phyloP scores from a whole-genome alignment of 768 basidiomycete genomes.

The Lentinula aciculospora region DNA sequence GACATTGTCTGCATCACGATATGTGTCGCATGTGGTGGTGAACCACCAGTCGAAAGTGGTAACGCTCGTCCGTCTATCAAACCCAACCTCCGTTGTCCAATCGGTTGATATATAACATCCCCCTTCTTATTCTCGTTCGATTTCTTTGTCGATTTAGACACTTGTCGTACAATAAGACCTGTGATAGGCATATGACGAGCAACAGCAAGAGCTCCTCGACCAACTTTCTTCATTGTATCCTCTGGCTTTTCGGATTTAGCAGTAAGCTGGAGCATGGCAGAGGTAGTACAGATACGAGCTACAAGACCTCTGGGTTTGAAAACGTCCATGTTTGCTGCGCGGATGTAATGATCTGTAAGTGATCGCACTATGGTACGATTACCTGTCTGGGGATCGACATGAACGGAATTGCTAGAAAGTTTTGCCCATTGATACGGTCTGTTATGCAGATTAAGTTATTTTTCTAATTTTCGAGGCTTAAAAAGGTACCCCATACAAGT shows the following conservation, averaged over 20 bases:
- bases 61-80: conserved; percentile 1
- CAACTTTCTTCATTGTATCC: not conserved
- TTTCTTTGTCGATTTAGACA: not conserved
- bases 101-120: not conserved
- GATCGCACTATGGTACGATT: conserved; percentile 17
- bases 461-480: not conserved
- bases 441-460: not conserved
- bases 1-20: not conserved
- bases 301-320: conserved; percentile 19
- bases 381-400: conserved; percentile 10
- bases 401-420: conserved; percentile 11
- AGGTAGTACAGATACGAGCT: conserved; percentile 18
- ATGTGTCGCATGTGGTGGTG: not conserved
- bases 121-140: not conserved
- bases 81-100: not conserved
- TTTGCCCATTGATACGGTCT: conserved; percentile 21
- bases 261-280: conserved; percentile 16
- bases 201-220: not conserved
- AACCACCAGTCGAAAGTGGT: not conserved
- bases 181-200: not conserved
- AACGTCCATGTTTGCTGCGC: conserved; percentile 15
- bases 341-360: conserved; percentile 19
- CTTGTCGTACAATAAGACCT: not conserved
- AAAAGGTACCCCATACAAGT: conserved; percentile 12
- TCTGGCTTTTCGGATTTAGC: conserved; percentile 3